Base-by-base conservation (phyloP, 2,329 filamentous ascomycete genomes). In the Epichloe gansuensis region DNA sequence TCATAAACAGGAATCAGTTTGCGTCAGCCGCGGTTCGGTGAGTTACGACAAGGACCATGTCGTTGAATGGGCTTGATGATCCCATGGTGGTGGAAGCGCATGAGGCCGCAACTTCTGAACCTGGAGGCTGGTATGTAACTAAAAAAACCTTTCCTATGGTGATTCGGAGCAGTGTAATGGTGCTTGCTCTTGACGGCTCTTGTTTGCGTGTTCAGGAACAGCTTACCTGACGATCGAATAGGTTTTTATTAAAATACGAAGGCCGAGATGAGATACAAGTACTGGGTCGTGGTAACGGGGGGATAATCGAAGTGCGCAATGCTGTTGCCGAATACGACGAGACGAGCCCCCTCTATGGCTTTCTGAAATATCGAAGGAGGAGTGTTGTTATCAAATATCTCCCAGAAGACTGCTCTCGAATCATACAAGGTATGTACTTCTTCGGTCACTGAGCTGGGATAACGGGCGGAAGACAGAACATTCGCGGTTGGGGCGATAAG, bases 331-430 rank as follows among this genome's bases (percentile, higher is more conserved):
- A 80, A 56, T 95, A 94, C 65, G 80, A 87, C 52, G 90, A 96
- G 58, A 78, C 81, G 51, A 93, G 89, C 56, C 93, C 93, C 23
- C 74, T 98, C 47, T 98, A 94, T 64, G 93, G 93, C 50, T 89
- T 96, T 65, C 72, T 98, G 59, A 83, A 87, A 61, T 97, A 96
- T 68, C 78, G 91, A 52, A 82, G 90, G 64, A 82, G 89, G 64
- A 96, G 89, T 68, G 86, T 97, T 47, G 71, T 98, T 54, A 79
- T 98, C 67, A 96, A 93, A 71, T 95, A 93, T 66, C 78, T 95
- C 56, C 93, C 91, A 1, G 88, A 95, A 54, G 87, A 84, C 54
- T 91, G 90, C 58, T 97, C 93, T 56, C 81, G 93, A 61, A 74
- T 98, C 51, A 75, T 98, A 51, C 87, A 95, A 86, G 93, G 93